These are phyloP conservation scores for Stygiomarasmius scandens DNA, from an alignment of 1,284 basidiomycete genomes.

Conservation along the genomic window DNA sequence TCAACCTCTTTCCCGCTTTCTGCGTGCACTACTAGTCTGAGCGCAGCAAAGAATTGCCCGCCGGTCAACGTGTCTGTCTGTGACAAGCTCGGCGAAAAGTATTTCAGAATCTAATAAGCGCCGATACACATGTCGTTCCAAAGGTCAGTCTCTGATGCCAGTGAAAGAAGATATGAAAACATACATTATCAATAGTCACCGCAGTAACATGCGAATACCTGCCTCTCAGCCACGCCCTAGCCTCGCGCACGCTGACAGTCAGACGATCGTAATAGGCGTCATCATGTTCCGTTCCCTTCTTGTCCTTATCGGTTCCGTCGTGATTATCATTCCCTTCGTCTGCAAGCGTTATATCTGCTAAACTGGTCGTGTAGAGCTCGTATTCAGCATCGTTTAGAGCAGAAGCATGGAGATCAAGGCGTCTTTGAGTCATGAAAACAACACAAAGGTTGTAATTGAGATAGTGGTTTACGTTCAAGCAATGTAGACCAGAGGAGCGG, in stretches of 20 bases:
- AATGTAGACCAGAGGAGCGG: too few relatives aligned
- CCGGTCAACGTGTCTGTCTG: constrained; percentile 56
- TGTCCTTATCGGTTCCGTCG: constrained; percentile 14
- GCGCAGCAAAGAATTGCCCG: constrained; percentile 75
- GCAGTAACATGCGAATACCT: constrained; percentile 58
- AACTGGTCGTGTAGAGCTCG: constrained; percentile 58
- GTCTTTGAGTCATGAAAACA: constrained; percentile 40
- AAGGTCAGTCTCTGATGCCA: neutral
- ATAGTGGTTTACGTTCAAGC: neutral
- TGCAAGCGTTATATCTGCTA: constrained; percentile 56
- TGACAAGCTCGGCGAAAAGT: constrained; percentile 58
- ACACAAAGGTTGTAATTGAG: neutral
- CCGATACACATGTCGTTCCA: constrained; percentile 6
- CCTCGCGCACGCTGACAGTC: constrained; percentile 61
- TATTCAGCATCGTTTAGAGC: constrained; percentile 76
- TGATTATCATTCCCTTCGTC: constrained; percentile 17
- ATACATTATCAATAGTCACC: constrained; percentile 61
- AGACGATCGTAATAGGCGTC: constrained; percentile 55
- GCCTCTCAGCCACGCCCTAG: constrained; percentile 73
- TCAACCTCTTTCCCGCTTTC: constrained; percentile 61
- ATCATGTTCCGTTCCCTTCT: constrained; percentile 29
- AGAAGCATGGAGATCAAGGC: constrained; percentile 67
- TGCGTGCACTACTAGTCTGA: constrained; percentile 67
- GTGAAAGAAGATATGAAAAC: constrained; percentile 18
- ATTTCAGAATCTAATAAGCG: constrained; percentile 55